Base-by-base conservation (phyloP, 169 alveolate genomes). In the Cryptosporidium tyzzeri region DNA sequence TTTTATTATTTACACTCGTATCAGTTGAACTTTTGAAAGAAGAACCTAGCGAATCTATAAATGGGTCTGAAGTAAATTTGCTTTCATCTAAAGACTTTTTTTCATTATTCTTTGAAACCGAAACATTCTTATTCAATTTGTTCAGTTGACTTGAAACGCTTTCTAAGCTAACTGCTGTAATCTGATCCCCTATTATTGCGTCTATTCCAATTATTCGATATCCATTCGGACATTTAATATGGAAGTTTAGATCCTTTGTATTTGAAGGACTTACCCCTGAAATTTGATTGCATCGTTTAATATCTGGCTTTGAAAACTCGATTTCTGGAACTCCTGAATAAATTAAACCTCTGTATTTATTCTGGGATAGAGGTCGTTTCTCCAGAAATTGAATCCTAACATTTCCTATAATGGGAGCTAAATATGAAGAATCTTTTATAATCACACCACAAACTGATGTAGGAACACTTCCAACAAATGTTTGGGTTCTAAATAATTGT, bases 181-280 rank as follows among this genome's bases (percentile, higher is more conserved):
- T 80, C 23, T 67, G 37, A 23, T 80, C 80, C 23, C 89, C 89
- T 3, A 65, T 21, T 37, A 61, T n/a, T 14, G 62, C 65, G 23
- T 80, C 65, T 48, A 80, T 80, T 39, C 89, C 89, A 41, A 80
- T 80, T 35, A 80, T 80, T n/a, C 75, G 31, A 18, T 44, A n/a
- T 16, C 68, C 68, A 16, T 80, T 73, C 3, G 89, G 89, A 41
- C 89, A 80, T 7, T 53, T 80, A 26, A 80, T 48, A 6, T 45
- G 68, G 23, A 65, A 65, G 51, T 80, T 62, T 14, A 45, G 8
- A 59, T 80, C 89, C 3, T 62, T 65, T 5, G 75, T 41, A 26
- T 31, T 61, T 18, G 80, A 59, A 9, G 75, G 58, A 26, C 80
- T 70, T 1, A 29, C 89, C 39, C 89, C 89, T 10, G 80, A 21